Conservation (phyloP, 805 yeast genomes). For the Kregervanrija delftensis region DNA sequence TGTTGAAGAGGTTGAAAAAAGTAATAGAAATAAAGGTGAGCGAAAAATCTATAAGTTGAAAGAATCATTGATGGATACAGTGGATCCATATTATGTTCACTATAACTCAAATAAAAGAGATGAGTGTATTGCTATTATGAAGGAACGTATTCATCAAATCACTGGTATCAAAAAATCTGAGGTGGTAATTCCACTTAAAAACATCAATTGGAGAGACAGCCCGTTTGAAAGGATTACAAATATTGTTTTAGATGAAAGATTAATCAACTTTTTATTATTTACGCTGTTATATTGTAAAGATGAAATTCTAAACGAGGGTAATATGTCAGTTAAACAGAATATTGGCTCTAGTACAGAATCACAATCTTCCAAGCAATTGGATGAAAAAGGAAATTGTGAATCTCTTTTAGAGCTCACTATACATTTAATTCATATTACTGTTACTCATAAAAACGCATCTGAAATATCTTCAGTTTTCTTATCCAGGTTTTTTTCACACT, state of each 20-base stretch:
- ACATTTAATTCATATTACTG: conserved; percentile 62
- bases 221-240: conserved; percentile 40
- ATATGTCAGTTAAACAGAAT: no score
- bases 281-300: conserved; percentile 35
- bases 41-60: conserved; percentile 65
- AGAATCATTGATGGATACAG: conserved; percentile 39
- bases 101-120: conserved; percentile 73
- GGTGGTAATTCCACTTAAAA: conserved; percentile 51
- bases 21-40: conserved; percentile 33
- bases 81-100: conserved; percentile 82
- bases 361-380: neutral
- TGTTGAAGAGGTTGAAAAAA: conserved; percentile 41
- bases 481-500: conserved; percentile 1
- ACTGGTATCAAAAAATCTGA: conserved; percentile 30
- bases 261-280: conserved; percentile 45
- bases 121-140: conserved; percentile 65
- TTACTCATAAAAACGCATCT: conserved; percentile 6
- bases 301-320: neutral
- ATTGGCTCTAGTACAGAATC: conserved; percentile 16
- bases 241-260: conserved; percentile 46
- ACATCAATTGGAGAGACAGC: conserved; percentile 30
- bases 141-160: conserved; percentile 38
- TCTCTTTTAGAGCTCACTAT: conserved; percentile 50
- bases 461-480: conserved; percentile 4
- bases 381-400: conserved; percentile 30